Conservation (phyloP, 306 rosid species). For the Astragalus membranaceus region DNA sequence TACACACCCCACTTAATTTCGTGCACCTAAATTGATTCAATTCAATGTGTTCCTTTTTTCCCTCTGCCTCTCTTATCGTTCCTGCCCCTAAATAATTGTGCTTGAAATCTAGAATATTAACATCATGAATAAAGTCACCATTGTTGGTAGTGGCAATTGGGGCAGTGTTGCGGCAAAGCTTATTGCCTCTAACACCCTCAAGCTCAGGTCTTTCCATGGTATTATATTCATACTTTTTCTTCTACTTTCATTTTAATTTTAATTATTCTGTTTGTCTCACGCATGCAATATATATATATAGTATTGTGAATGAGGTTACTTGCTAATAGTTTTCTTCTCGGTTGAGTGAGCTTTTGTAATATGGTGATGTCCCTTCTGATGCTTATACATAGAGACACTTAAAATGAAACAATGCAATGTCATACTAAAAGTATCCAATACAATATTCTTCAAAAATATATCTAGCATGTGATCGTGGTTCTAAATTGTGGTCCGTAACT, state of each 20-base stretch:
- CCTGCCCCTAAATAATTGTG: background rate
- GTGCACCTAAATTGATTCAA: background rate
- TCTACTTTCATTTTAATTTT: background rate
- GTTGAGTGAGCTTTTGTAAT: too few species aligned
- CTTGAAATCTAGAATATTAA: background rate
- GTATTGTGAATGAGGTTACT: too few species aligned
- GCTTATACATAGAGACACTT: too few species aligned
- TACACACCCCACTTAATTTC: background rate
- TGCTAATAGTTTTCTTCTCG: too few species aligned
- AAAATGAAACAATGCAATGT: too few species aligned
- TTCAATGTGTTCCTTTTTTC: background rate
- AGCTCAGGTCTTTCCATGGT: constrained; percentile 65
- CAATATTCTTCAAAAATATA: too few species aligned
- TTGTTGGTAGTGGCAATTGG: constrained; percentile 94
- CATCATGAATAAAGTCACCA: constrained; percentile 47
- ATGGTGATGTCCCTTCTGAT: too few species aligned
- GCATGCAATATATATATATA: too few species aligned
- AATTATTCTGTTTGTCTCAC: background rate
- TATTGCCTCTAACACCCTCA: constrained; percentile 74
- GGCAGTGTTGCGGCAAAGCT: constrained; percentile 92
- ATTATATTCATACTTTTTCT: background rate
- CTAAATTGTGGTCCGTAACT: too few species aligned
- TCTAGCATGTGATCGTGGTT: too few species aligned
- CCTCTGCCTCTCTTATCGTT: background rate
- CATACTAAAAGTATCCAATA: too few species aligned